Evolutionary conservation across 805 yeast genomes (phyloP), one percentile per base, ranked within the genome.

Genomic region (Candida hispaniensis): DNA sequence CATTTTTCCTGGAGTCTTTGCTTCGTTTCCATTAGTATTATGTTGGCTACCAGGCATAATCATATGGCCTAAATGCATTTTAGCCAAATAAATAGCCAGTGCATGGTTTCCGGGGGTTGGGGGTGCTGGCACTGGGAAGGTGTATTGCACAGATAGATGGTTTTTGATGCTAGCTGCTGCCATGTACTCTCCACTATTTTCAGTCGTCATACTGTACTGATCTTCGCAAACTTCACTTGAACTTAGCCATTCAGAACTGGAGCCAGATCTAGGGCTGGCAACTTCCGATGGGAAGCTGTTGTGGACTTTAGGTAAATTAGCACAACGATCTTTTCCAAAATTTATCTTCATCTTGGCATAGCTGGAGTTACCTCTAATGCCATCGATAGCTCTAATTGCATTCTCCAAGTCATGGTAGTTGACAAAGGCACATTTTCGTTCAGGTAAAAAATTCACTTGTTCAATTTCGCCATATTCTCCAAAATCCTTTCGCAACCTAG

Each of bases 311-410:
- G 96, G 95, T 41, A 83, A 74, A 52, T 86, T 83, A 18, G 96
- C 97, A 58, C 97, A 88, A 51, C 98, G 69, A 54, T 83, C 94
- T 52, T 85, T 85, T 34, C 96, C 96, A 54, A 80, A 86, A 54
- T 85, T 83, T 47, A 88, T 79, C 56, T 82, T 82, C 48, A 85
- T 66, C 41, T 68, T 67, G 45, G 69, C 66, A 40, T 61, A 59
- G 19, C 72, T 79, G 4, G 67, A 67, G 49, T 76, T 73, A 28
- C 79, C 75, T 55, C 81, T 79, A 46, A 86, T 79, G 30, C 93
- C 91, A 52, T 86, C 94, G 45, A 88, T 77, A 5, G 96, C 96
- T 49, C 79, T 73, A 47, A 86, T 80, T 5, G 97, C 95, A 54
- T 78, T 79, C 23, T 86, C 79, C 46, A 91, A 82, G 54, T 83